phyloP scores from a whole-genome alignment of 1,139 yeast species.

The Yamadazyma pseudoaaseri region DNA sequence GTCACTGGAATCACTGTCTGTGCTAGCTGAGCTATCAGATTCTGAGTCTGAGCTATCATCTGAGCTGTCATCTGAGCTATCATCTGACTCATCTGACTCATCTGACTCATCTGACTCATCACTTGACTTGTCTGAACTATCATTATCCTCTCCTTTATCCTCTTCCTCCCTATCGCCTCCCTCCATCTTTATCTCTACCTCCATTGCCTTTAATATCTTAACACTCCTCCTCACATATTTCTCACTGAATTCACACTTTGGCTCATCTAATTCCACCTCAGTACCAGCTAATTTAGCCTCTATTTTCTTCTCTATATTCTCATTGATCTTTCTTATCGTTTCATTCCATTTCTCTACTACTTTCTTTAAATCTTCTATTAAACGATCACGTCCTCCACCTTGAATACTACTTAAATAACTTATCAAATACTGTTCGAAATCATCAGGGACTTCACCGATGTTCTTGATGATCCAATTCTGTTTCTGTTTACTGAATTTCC shows the following conservation, averaged over 20 bases:
- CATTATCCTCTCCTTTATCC: slow-evolving; percentile 9
- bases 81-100: neutral
- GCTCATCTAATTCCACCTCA: slow-evolving; percentile 18
- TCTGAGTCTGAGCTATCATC: slow-evolving; percentile 1
- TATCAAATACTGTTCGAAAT: slow-evolving; percentile 55
- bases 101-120: slow-evolving; percentile 11
- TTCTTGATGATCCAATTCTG: slow-evolving; percentile 90
- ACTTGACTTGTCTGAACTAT: slow-evolving; percentile 8
- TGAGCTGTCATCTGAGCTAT: neutral
- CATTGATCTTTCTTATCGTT: slow-evolving; percentile 41
- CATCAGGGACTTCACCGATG: slow-evolving; percentile 52
- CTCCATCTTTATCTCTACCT: slow-evolving; percentile 32
- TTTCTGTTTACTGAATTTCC: slow-evolving; percentile 94
- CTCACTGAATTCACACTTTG: slow-evolving; percentile 21
- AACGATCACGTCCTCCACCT: slow-evolving; percentile 68
- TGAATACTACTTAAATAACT: slow-evolving; percentile 66
- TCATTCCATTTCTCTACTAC: slow-evolving; percentile 59
- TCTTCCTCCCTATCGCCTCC: slow-evolving; percentile 31
- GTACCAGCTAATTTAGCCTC: slow-evolving; percentile 30
- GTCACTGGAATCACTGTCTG: slow-evolving; percentile 1
- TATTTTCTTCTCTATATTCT: slow-evolving; percentile 35
- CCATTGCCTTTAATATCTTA: slow-evolving; percentile 31
- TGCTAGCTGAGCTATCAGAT: too few species aligned
- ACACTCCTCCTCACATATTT: slow-evolving; percentile 49
- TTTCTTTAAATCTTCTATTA: slow-evolving; percentile 50